Evolutionary conservation across 164 flowering plant species (phyloP), one percentile per base, ranked within the genome.

Genomic region (Hamamelis virginiana): DNA sequence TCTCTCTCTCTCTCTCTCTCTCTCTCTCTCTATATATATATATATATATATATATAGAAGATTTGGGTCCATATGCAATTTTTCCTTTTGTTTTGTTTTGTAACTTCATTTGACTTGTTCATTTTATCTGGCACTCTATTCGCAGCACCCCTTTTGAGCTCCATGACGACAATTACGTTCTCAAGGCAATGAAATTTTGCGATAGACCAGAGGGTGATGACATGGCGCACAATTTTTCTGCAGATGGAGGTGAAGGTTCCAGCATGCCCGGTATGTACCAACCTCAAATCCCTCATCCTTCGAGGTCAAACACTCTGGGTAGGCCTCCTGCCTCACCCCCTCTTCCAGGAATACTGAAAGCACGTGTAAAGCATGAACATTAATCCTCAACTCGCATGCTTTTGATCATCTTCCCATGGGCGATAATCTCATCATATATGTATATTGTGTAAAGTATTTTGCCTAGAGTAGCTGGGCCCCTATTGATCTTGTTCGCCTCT

Each of bases 101-200:
- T 26, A 1, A 9, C 22, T 26, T 10, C 15, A 12, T 41, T 14
- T 21, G 18, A 13, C 3, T 13, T 25, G 8, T 41, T 69, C 16
- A 11, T 22, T 26, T 6, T 14, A 18, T 18, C 45, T 16, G 26
- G 28, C 18, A 66, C 21, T 25, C 14, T 45, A 9, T 62, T 71
- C 87, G 82, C 91, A 95, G 98, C 81, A 91, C 98, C 18, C 98
- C 98, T 1, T 95, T 95, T 84, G 96, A 95, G 87, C 87, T 95
- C 38, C 98, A 95, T 65, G 98, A 95, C 67, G 98, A 95, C 76
- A 91, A 93, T 63, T 92, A 88, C 59, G 97, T 95, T 70, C 86
- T 95, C 73, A 95, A 95, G 82, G 91, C 97, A 21, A 92, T 95
- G 98, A 82, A 87, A 53, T 78, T 86, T 62, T 79, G 87, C 68